A percentile compares a stretch with the other conserved stretches of the same genome.
These are phyloP conservation scores for Kwoniella sp. DNA, from an alignment of 768 basidiomycete species.

Conservation along the genomic window DNA sequence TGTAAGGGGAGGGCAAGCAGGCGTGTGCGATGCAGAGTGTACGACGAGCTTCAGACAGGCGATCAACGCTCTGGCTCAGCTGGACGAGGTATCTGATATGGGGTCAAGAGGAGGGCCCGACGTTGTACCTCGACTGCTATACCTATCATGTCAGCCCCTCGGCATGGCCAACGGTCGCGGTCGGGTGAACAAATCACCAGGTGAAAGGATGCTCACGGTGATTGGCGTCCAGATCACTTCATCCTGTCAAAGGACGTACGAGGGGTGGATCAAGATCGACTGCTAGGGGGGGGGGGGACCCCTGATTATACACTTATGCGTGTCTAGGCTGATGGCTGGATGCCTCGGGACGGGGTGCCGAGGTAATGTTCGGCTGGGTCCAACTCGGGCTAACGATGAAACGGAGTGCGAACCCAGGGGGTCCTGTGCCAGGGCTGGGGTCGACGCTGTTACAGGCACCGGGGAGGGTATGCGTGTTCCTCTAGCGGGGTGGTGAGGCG, in stretches of 20 bases:
- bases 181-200: not conserved
- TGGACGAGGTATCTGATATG: not conserved
- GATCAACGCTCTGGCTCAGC: not conserved
- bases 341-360: not conserved
- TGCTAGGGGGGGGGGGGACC: not conserved
- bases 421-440: too few species aligned
- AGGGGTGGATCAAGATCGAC: too few species aligned
- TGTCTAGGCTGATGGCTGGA: not conserved
- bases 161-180: too few species aligned
- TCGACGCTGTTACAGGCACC: too few species aligned
- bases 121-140: too few species aligned
- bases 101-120: not conserved
- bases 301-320: not conserved
- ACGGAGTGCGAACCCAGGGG: not conserved
- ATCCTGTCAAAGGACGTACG: conserved; percentile 4
- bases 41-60: not conserved
- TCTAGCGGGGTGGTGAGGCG: too few species aligned
- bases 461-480: too few species aligned
- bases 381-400: not conserved
- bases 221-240: conserved; percentile 1
- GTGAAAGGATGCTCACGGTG: conserved; percentile 5
- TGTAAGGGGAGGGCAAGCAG: not conserved
- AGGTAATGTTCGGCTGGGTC: not conserved
- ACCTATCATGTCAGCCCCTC: too few species aligned
- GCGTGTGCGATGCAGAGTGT: not conserved